Base-by-base conservation (phyloP, 352 stramenopile genomes). In the Phytophthora idaei region DNA sequence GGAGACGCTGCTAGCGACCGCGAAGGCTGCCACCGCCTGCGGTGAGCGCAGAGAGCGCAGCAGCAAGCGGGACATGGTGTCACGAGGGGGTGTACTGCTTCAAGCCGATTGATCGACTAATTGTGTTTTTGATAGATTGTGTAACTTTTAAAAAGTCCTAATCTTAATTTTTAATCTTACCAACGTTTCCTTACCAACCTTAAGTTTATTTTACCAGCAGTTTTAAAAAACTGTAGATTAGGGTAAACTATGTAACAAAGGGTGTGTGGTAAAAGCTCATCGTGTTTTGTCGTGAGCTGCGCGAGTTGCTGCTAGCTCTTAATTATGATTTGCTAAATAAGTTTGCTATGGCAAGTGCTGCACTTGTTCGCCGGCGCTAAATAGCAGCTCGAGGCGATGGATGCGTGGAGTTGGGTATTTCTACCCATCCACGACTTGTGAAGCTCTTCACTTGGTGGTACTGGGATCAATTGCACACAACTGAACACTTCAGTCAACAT, bases 401-500 rank as follows among this genome's bases (percentile, higher is more conserved):
- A 17, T n/a, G 28, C 21, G 36, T 14, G 36, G 4, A 15, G 8
- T 42, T 21, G 21, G 15, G 7, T 21, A 15, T 17, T 46, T 7
- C 15, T 46, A 15, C 39, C 5, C 39, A 4, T 46, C 1, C 3
- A 21, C 39, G 15, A 6, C 15, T 46, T 25, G 29, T 34, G 29
- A 34, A 34, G 29, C 29, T 7, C 7, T 34, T 34, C 29, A 34
- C 29, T 34, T 57, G 48, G 17, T 21, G 21, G 21, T 21, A 21
- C 21, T 21, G 21, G 21, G 21, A 58, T 10, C 41, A 36, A 21
- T 57, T 70, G 21, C 29, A 51, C 32, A 28, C 27, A 21, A 28
- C 15, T n/a, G 36, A 37, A 2, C 25, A 5, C 29, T 73, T 83
- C 69, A 91, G 59, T 93, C 85, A 27, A 93, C 67, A 31, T 93